Evolutionary conservation across 2,329 filamentous ascomycete species (phyloP), one percentile per base, ranked within the genome.

Genomic region (Epichloe typhina): DNA sequence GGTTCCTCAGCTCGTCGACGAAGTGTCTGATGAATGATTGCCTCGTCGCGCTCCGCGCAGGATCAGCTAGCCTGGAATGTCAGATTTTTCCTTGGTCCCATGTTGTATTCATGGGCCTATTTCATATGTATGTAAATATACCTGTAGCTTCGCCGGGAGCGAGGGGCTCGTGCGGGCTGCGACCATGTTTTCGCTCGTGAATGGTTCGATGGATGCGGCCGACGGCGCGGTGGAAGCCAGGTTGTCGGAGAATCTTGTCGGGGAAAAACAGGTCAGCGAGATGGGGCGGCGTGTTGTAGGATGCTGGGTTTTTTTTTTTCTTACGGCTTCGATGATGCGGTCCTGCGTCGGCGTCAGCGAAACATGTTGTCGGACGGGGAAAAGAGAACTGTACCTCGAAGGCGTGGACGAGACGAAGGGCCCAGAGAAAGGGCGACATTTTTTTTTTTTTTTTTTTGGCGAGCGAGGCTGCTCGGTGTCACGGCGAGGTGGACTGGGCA

Each of bases 171-270:
- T 70, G 64, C 0, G 75, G 74, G 49, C 75, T 66, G 23, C 72
- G 69, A 9, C 76, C 76, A n/a, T n/a, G n/a, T n/a, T n/a, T n/a
- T n/a, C n/a, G n/a, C n/a, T n/a, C 17, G 57, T 79, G 62, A 38
- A 79, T 68, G 3, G 61, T 65, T 13, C 69, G 68, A 52, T 79
- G 75, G 36, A 79, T 73, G n/a, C 70, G 67, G 7, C 72, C 72
- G 39, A 79, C 76, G 3, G 68, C 69, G 53, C 69, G 70, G 54
- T 79, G 75, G 58, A 78, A 79, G 8, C 66, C 64, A 1, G 74
- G 75, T 15, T 69, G 74, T 23, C 68, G 66, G 15, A 79, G 71
- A 50, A 79, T 72, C 72, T 76, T n/a, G n/a, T n/a, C n/a, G n/a
- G n/a, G n/a, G n/a, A n/a, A n/a, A n/a, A n/a, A n/a, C n/a, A n/a